A percentile compares a stretch with the other conserved stretches of the same genome.
Conservation (phyloP, 306 rosid genomes). For the Sicyos baderoa region DNA sequence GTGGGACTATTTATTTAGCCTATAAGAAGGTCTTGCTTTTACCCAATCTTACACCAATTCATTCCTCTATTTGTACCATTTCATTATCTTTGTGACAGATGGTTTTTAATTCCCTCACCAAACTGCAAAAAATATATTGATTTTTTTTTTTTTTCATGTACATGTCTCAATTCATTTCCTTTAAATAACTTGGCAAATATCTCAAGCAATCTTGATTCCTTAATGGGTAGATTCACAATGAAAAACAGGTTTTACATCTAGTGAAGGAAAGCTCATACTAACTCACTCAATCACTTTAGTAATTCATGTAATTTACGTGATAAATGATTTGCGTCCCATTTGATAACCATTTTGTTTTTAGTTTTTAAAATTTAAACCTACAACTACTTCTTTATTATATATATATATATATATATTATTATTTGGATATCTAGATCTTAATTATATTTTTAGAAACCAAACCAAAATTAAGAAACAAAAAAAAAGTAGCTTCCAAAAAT, state of each 20-base stretch:
- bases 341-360: no score
- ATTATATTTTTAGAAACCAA: no score
- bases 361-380: no score
- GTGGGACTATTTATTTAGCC: conserved; percentile 14
- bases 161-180: background rate
- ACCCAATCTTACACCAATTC: conserved; percentile 8
- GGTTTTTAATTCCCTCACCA: conserved; percentile 11
- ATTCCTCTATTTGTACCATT: conserved; percentile 7
- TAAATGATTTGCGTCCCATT: background rate
- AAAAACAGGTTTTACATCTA: background rate
- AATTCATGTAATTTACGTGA: background rate
- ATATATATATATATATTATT: no score
- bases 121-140: background rate
- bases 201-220: conserved; percentile 6
- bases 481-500: no score
- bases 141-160: background rate
- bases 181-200: background rate
- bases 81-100: background rate
- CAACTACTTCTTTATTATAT: no score
- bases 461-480: no score
- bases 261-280: background rate
- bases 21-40: background rate
- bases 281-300: background rate
- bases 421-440: no score
- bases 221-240: background rate